Conservation (phyloP, 805 yeast species). For the Yarrowia divulgata region DNA sequence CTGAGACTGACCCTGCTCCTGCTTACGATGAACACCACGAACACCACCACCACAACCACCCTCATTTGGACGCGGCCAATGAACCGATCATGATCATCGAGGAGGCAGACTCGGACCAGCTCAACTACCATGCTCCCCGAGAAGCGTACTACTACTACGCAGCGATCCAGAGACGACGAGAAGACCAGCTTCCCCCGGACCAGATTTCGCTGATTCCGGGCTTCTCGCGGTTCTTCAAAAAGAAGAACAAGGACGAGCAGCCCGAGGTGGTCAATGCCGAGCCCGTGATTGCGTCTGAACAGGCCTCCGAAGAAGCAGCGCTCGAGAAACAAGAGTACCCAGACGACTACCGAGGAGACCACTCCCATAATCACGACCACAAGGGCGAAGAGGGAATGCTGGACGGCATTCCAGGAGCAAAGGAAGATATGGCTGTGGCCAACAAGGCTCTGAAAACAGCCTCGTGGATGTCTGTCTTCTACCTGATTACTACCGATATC, state of each 20-base stretch:
- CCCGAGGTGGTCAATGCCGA: background rate
- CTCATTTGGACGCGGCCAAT: slow-evolving; percentile 27
- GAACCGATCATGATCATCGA: slow-evolving; percentile 31
- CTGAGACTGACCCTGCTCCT: background rate
- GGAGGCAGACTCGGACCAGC: slow-evolving; percentile 30
- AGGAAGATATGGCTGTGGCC: slow-evolving; percentile 40
- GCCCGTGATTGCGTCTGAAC: background rate
- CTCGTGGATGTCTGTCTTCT: slow-evolving; percentile 51
- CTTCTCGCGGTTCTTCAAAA: slow-evolving; percentile 7
- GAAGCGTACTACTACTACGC: slow-evolving; percentile 38
- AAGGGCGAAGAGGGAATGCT: background rate
- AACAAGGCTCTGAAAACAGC: slow-evolving; percentile 44
- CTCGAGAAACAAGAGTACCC: slow-evolving; percentile 19
- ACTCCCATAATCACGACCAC: background rate
- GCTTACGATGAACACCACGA: background rate
- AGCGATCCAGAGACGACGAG: slow-evolving; percentile 14
- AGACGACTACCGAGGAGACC: slow-evolving; percentile 34
- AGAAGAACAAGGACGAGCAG: background rate
- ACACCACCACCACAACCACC: slow-evolving; percentile 13
- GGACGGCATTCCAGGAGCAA: slow-evolving; percentile 35
- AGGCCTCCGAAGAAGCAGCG: slow-evolving; percentile 2
- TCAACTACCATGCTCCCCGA: slow-evolving; percentile 35
- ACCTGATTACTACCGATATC: slow-evolving; percentile 58
- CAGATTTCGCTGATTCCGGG: slow-evolving; percentile 16
- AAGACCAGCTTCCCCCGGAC: slow-evolving; percentile 16